These are phyloP conservation scores for Lasiosphaeris hirsuta DNA, from an alignment of 495 filamentous ascomycete genomes.

Conservation along the genomic window DNA sequence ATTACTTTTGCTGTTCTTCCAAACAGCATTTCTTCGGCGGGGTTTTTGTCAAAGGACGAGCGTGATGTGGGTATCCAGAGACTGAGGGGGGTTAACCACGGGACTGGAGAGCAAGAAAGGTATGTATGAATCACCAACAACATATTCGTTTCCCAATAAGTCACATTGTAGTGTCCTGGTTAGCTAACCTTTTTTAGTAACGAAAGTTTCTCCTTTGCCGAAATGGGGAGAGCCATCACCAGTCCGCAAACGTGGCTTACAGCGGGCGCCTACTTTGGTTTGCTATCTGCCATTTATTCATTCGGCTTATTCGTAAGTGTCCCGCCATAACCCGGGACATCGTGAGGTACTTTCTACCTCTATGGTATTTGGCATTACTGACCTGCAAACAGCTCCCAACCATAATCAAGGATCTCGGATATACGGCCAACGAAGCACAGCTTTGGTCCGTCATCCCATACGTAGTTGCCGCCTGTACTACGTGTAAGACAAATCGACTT, in stretches of 20 bases:
- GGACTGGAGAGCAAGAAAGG: slow-evolving; percentile 27
- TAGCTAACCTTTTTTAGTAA: slow-evolving; percentile 17
- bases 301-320: slow-evolving; percentile 49
- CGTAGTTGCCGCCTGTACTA: slow-evolving; percentile 13
- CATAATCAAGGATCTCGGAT: slow-evolving; percentile 61
- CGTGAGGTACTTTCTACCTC: too few relatives aligned
- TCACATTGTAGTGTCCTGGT: too few relatives aligned
- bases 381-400: slow-evolving; percentile 60
- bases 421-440: slow-evolving; percentile 58
- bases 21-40: slow-evolving; percentile 53
- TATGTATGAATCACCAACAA: too few relatives aligned
- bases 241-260: slow-evolving; percentile 54
- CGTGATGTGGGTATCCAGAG: slow-evolving; percentile 33
- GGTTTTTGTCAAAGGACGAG: slow-evolving; percentile 48
- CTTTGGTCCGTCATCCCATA: slow-evolving; percentile 64
- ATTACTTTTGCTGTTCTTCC: slow-evolving; percentile 53
- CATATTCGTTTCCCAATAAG: too few relatives aligned
- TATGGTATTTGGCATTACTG: slow-evolving; percentile 30
- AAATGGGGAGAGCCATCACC: slow-evolving; percentile 54
- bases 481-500: too few relatives aligned
- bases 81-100: slow-evolving; percentile 30
- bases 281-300: slow-evolving; percentile 41
- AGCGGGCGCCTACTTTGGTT: slow-evolving; percentile 41
- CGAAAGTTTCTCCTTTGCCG: slow-evolving; percentile 56
- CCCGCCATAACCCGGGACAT: too few relatives aligned